These are phyloP conservation scores for Camelina sativa DNA, from an alignment of 345 rosid genomes.

Conservation along the genomic window DNA sequence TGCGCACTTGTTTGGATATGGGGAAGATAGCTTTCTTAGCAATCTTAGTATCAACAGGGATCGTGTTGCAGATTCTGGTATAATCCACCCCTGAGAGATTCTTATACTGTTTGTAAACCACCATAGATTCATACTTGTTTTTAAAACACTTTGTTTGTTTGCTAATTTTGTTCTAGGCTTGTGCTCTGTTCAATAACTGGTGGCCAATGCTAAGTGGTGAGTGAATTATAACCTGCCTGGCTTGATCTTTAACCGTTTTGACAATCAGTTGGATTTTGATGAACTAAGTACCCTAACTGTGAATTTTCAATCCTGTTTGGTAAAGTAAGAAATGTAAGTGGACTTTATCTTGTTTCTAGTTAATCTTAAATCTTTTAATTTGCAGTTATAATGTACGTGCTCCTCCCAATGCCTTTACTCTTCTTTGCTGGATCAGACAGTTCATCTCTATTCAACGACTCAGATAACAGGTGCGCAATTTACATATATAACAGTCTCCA, in stretches of 20 bases:
- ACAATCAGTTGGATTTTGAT: background rate
- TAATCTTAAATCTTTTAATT: background rate
- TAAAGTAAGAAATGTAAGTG: background rate
- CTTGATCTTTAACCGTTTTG: background rate
- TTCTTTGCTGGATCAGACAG: constrained; percentile 84
- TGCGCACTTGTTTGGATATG: constrained; percentile 72
- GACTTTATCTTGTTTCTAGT: background rate
- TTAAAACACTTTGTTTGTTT: background rate
- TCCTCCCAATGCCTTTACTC: constrained; percentile 92
- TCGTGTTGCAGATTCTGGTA: constrained; percentile 91
- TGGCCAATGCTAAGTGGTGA: constrained; percentile 96
- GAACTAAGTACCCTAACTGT: background rate
- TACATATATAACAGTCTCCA: background rate
- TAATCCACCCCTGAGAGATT: background rate
- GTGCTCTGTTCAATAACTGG: constrained; percentile 93
- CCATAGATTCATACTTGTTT: background rate
- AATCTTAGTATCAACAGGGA: constrained; percentile 82
- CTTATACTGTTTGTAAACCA: background rate
- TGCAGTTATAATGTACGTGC: constrained; percentile 90
- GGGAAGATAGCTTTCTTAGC: constrained; percentile 89
- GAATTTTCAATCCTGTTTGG: background rate
- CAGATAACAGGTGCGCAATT: constrained; percentile 57
- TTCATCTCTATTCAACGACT: constrained; percentile 63
- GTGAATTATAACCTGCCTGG: background rate
- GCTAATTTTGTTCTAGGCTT: constrained; percentile 61